These are phyloP conservation scores for Pholiota adiposa DNA, from an alignment of 1,284 basidiomycete genomes.

Conservation along the genomic window DNA sequence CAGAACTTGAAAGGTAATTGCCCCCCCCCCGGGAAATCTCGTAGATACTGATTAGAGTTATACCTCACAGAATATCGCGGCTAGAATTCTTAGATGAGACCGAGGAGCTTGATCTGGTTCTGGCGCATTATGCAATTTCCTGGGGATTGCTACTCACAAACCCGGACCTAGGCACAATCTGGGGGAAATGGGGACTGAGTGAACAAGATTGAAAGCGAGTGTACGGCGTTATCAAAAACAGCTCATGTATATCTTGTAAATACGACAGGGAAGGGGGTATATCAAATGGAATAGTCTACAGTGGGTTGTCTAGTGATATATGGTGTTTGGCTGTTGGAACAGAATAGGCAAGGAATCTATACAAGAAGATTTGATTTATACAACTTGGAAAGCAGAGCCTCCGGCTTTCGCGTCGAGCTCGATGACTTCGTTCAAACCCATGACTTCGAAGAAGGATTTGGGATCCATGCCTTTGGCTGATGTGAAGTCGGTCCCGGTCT, in stretches of 20 bases:
- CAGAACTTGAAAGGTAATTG: constrained; percentile 69
- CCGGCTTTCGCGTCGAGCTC: constrained; percentile 60
- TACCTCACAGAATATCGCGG: constrained; percentile 62
- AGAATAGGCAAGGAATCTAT: not conserved
- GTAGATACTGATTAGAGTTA: not conserved
- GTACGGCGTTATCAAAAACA: too few species aligned
- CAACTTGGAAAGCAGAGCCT: constrained; percentile 36
- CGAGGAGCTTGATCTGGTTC: constrained; percentile 88
- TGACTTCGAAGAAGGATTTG: constrained; percentile 77
- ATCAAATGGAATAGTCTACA: not conserved
- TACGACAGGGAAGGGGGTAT: not conserved
- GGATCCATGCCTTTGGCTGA: constrained; percentile 81
- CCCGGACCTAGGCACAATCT: constrained; percentile 24
- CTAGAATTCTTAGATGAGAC: constrained; percentile 90
- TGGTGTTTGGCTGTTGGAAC: not conserved
- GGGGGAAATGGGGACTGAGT: constrained; percentile 46
- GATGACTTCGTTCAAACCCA: constrained; percentile 63
- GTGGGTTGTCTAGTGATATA: not conserved
- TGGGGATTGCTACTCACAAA: constrained; percentile 57
- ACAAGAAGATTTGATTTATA: constrained; percentile 12
- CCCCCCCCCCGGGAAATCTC: not conserved
- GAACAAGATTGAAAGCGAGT: constrained; percentile 15
- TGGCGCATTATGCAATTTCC: constrained; percentile 86
- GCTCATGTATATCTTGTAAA: too few species aligned
- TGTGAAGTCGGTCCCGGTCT: constrained; percentile 73